A percentile compares a stretch with the other conserved stretches of the same genome.
phyloP scores from a whole-genome alignment of 202 grass and related monocot species.

The Digitaria exilis region DNA sequence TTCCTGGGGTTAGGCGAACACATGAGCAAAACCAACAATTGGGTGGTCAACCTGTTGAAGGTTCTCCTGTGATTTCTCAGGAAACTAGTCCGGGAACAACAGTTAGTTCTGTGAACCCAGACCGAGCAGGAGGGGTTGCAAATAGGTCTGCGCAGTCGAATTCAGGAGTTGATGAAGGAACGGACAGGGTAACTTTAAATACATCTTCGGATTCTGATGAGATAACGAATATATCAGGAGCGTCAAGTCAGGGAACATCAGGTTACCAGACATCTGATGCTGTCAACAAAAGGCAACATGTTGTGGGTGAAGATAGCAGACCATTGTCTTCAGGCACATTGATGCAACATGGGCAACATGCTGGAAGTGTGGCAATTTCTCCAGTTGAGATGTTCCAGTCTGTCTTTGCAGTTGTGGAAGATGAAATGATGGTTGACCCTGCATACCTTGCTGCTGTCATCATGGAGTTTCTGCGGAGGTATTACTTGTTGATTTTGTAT shows the following conservation, averaged over 20 bases:
- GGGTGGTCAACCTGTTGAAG: constrained; percentile 34
- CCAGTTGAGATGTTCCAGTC: constrained; percentile 86
- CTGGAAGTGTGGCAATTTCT: constrained; percentile 68
- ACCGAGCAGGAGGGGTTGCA: constrained; percentile 41
- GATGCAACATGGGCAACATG: constrained; percentile 56
- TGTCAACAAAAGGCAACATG: constrained; percentile 34
- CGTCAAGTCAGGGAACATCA: constrained; percentile 18
- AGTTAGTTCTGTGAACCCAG: constrained; percentile 40
- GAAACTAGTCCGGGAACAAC: constrained; percentile 39
- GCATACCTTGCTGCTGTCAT: constrained; percentile 81
- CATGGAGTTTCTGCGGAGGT: constrained; percentile 85
- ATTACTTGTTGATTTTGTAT: constrained; percentile 39
- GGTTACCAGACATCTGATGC: constrained; percentile 35
- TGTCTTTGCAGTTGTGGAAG: constrained; percentile 86
- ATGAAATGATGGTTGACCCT: constrained; percentile 92
- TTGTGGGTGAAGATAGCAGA: constrained; percentile 46
- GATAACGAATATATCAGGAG: constrained; percentile 32
- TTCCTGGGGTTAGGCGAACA: constrained; percentile 54
- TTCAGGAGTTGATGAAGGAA: constrained; percentile 37
- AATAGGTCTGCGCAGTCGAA: constrained; percentile 45
- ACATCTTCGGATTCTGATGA: constrained; percentile 62
- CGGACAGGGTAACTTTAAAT: constrained; percentile 40
- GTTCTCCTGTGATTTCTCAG: constrained; percentile 42
- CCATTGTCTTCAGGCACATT: constrained; percentile 59
- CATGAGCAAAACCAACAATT: constrained; percentile 60